Conservation (phyloP, 192 early-diverging fungal species). For the Rhizophagus clarus region DNA sequence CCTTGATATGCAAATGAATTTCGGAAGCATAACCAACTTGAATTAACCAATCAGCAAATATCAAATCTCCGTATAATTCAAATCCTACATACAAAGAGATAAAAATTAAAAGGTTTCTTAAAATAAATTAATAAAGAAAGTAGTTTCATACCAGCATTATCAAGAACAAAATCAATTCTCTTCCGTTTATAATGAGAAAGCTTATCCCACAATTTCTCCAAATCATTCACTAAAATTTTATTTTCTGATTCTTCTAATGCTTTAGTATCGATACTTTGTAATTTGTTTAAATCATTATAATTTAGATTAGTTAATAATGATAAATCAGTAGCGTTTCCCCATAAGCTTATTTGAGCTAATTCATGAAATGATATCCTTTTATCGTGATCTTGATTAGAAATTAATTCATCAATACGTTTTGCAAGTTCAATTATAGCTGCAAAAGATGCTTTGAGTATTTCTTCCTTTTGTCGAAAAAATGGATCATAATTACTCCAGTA, state of each 20-base stretch:
- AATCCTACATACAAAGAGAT: conserved; percentile 58
- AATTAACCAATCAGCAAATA: conserved; percentile 85
- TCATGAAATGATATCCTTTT: conserved; percentile 62
- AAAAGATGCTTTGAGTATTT: conserved; percentile 69
- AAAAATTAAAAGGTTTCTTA: background rate
- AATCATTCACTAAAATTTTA: conserved; percentile 77
- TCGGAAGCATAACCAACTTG: conserved; percentile 61
- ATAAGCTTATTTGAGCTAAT: conserved; percentile 74
- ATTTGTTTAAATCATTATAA: conserved; percentile 65
- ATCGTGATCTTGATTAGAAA: conserved; percentile 32
- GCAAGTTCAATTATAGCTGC: conserved; percentile 68
- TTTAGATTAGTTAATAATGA: conserved; percentile 75
- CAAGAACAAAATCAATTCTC: conserved; percentile 84
- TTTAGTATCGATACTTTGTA: conserved; percentile 53
- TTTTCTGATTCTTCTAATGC: conserved; percentile 51
- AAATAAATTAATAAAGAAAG: background rate
- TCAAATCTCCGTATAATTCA: conserved; percentile 86
- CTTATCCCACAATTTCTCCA: conserved; percentile 57
- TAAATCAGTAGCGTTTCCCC: conserved; percentile 91
- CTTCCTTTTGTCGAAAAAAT: conserved; percentile 69
- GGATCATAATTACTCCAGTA: conserved; percentile 75
- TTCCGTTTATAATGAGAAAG: conserved; percentile 54
- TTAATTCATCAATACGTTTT: conserved; percentile 45
- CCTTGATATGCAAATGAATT: conserved; percentile 85
- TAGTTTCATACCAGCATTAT: conserved; percentile 72